Evolutionary conservation across 192 early-diverging fungal genomes (phyloP).

Genomic region (Coemansia sp.): DNA sequence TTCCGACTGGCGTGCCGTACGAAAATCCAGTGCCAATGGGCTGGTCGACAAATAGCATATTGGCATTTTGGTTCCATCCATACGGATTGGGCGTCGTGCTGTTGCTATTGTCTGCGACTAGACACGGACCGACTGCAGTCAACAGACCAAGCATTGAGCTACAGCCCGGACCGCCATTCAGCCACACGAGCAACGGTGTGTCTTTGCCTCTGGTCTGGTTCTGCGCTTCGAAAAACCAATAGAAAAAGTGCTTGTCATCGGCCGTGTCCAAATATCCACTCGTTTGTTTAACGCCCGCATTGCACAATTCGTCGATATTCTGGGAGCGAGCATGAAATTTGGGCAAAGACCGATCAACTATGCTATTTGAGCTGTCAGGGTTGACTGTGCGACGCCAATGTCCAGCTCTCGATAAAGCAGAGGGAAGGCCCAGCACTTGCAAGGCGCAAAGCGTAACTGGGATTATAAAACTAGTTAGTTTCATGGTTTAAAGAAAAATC

Average conservation of each 20-base stretch:
- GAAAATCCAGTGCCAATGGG: constrained; percentile 88
- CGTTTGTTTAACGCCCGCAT: constrained; percentile 78
- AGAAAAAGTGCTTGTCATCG: constrained; percentile 78
- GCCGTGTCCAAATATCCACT: constrained; percentile 71
- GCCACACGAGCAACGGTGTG: constrained; percentile 74
- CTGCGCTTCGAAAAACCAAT: constrained; percentile 95
- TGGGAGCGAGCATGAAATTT: constrained; percentile 9
- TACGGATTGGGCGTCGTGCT: constrained; percentile 67
- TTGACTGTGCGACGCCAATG: not conserved
- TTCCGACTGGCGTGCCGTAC: constrained; percentile 67
- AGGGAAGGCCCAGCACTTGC: too few relatives aligned
- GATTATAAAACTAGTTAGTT: too few relatives aligned
- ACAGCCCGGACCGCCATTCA: constrained; percentile 87
- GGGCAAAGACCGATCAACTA: not conserved
- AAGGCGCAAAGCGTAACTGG: too few relatives aligned
- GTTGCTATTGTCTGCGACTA: constrained; percentile 67
- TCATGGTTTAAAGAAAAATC: too few relatives aligned
- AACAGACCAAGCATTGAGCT: constrained; percentile 69
- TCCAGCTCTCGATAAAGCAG: too few relatives aligned
- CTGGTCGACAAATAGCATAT: constrained; percentile 79
- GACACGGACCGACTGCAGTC: constrained; percentile 82
- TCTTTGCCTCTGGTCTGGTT: constrained; percentile 34
- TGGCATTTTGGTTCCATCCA: constrained; percentile 88
- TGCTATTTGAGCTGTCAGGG: not conserved
- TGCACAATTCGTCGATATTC: constrained; percentile 68